phyloP scores from a whole-genome alignment of 495 filamentous ascomycete species.

The Aspergillus leporis region DNA sequence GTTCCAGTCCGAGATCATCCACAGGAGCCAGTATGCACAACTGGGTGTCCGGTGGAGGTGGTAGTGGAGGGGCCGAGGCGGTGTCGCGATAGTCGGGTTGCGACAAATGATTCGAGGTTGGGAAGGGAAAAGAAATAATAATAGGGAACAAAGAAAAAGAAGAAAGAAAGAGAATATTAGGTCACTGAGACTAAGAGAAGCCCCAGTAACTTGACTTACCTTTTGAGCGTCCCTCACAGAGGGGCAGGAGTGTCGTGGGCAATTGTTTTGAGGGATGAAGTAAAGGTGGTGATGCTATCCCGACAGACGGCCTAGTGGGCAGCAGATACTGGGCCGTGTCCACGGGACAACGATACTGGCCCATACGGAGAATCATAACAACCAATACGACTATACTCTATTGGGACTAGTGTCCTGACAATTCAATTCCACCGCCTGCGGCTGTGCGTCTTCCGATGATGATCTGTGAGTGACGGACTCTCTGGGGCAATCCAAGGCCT shows the following conservation, averaged over 20 bases:
- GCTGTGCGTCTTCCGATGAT: constrained; percentile 16
- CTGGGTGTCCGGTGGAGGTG: background rate
- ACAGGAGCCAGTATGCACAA: background rate
- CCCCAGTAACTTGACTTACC: constrained; percentile 22
- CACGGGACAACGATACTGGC: constrained; percentile 21
- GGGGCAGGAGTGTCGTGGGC: constrained; percentile 17
- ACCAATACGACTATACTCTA: constrained; percentile 22
- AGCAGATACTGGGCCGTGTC: constrained; percentile 17
- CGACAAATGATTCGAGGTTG: background rate
- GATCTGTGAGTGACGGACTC: constrained; percentile 9
- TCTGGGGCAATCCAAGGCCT: constrained; percentile 1
- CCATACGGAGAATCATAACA: constrained; percentile 10
- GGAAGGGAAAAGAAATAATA: constrained; percentile 16
- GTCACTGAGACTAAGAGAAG: constrained; percentile 1
- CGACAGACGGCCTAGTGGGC: constrained; percentile 14
- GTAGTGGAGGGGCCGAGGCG: constrained; percentile 4
- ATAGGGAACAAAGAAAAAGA: constrained; percentile 8
- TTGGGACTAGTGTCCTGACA: constrained; percentile 13
- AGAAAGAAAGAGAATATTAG: background rate
- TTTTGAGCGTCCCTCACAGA: constrained; percentile 28
- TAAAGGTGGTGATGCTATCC: constrained; percentile 15
- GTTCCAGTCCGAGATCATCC: background rate
- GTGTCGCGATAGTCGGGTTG: constrained; percentile 6
- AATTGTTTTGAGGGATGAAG: constrained; percentile 13
- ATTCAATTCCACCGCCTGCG: constrained; percentile 7